Conservation (phyloP, 345 rosid genomes). For the Nephelium lappaceum region DNA sequence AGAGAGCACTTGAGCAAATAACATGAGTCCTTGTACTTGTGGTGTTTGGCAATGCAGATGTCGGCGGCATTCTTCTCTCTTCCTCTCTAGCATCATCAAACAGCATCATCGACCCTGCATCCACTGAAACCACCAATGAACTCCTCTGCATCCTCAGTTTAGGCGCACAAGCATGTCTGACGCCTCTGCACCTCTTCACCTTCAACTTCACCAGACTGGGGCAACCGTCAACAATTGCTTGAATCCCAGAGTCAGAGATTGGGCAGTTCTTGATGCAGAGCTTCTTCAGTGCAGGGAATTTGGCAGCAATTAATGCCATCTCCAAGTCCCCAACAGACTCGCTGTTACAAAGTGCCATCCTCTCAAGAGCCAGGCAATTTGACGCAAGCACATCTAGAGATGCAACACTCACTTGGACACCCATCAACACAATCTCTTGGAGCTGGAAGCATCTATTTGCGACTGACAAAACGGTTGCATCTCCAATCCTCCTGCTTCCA, state of each 20-base stretch:
- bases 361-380: conserved; percentile 40
- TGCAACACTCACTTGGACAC: conserved; percentile 24
- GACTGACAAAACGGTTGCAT: conserved; percentile 32
- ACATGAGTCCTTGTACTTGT: conserved; percentile 30
- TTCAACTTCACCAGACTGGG: conserved; percentile 48
- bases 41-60: background rate
- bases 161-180: conserved; percentile 24
- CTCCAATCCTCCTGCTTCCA: conserved; percentile 37
- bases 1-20: conserved; percentile 36
- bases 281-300: conserved; percentile 46
- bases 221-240: conserved; percentile 42
- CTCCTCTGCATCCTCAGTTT: conserved; percentile 23
- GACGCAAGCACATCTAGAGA: conserved; percentile 38
- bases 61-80: conserved; percentile 1
- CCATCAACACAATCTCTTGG: conserved; percentile 50
- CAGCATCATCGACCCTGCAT: conserved; percentile 25
- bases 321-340: conserved; percentile 43
- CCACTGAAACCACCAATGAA: conserved; percentile 36
- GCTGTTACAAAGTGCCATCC: conserved; percentile 48
- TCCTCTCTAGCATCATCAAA: conserved; percentile 11
- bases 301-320: conserved; percentile 38
- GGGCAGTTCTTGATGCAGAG: conserved; percentile 59
- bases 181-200: conserved; percentile 50
- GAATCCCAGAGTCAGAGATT: conserved; percentile 37
- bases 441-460: conserved; percentile 27